Base-by-base conservation (phyloP, 768 basidiomycete species). In the Lepiota brunneoincarnata region DNA sequence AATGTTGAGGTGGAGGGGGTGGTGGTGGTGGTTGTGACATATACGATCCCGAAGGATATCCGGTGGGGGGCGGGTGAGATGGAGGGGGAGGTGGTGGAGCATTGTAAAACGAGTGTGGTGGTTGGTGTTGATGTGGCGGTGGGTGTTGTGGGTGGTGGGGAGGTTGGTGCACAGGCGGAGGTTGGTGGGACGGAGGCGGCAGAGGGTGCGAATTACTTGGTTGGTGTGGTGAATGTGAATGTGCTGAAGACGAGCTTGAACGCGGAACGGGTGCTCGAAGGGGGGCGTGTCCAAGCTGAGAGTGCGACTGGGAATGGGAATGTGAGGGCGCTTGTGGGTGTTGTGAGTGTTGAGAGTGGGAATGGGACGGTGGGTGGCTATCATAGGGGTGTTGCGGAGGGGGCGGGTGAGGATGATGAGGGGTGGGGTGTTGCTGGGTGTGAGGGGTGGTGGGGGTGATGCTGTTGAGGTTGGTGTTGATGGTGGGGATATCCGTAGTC, bases 401-500 rank as follows among this genome's bases (percentile, higher is more conserved):
- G 63, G 67, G 54, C 60, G 59, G 17, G 23, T 64, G 75, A 54
- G 59, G 64, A 57, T 64, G 59, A n/a, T 62, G 56, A 53, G 63
- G 72, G 59, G 67, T 34, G 7, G 17, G 36, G 45, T 34, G 52
- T 45, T 54, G 43, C 55, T 24, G 63, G 59, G 43, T 41, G 15
- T 37, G 35, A 18, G 37, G n/a, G 39, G 28, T 26, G 50, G 31
- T 17, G 36, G 23, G 64, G 67, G 55, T 57, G 64, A 54, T 38
- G 63, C 28, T 39, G 69, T 46, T 80, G 48, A 78, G 51, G 74
- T 65, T 26, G 76, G 44, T 34, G 53, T 38, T 20, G 57, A 34
- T 38, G 57, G 28, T 52, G 46, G 7, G 57, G 37, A 37, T 54
- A 54, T 47, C 46, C 18, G 64, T 82, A 83, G 58, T 79, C 79